Percentiles rank a stretch among this genome's conserved stretches.
These are phyloP conservation scores for Coniochaeta sp. DNA, from an alignment of 2,329 filamentous ascomycete species.

Conservation along the genomic window DNA sequence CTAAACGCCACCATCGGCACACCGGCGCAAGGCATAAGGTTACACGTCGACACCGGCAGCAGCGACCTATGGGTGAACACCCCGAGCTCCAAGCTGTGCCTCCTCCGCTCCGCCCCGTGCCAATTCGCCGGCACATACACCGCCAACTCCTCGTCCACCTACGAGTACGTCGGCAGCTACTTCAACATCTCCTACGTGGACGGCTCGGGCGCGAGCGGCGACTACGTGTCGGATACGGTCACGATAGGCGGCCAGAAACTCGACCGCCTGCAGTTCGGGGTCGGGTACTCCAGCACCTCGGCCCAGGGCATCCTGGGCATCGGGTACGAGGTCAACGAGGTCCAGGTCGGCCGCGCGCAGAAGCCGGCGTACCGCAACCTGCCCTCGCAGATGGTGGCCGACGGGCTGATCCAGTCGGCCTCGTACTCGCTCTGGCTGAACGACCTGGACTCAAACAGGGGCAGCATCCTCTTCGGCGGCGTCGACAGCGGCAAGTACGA, in stretches of 20 bases:
- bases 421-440: slow-evolving; percentile 73
- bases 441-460: slow-evolving; percentile 57
- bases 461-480: slow-evolving; percentile 68
- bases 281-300: slow-evolving; percentile 57
- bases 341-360: slow-evolving; percentile 53
- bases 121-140: slow-evolving; percentile 56
- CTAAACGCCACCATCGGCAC: slow-evolving; percentile 57
- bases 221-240: slow-evolving; percentile 73
- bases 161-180: slow-evolving; percentile 60
- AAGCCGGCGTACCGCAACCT: slow-evolving; percentile 58
- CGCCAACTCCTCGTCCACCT: slow-evolving; percentile 68
- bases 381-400: slow-evolving; percentile 54
- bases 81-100: slow-evolving; percentile 52
- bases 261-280: slow-evolving; percentile 58
- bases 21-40: slow-evolving; percentile 45
- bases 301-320: slow-evolving; percentile 75
- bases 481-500: slow-evolving; percentile 59
- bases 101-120: slow-evolving; percentile 41
- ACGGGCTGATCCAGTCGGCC: slow-evolving; percentile 54
- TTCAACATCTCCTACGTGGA: slow-evolving; percentile 91
- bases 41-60: slow-evolving; percentile 62
- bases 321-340: slow-evolving; percentile 75
- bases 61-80: slow-evolving; percentile 68
- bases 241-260: slow-evolving; percentile 47
- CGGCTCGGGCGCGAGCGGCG: slow-evolving; percentile 66